phyloP scores from a whole-genome alignment of 2,329 filamentous ascomycete species.

The Tetracladium maxilliforme region DNA sequence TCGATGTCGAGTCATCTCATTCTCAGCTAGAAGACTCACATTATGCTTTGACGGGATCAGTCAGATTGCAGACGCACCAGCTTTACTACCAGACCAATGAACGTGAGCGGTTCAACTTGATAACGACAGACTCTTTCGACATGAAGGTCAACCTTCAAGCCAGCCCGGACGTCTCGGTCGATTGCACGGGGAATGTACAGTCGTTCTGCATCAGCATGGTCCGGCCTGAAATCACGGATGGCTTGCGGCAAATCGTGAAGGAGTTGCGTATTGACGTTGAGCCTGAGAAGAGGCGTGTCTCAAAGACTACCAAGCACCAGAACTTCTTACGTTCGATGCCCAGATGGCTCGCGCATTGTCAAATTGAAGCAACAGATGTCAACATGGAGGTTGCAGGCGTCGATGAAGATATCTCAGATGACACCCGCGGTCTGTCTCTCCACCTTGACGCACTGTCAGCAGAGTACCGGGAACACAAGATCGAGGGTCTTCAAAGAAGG shows the following conservation, averaged over 20 bases:
- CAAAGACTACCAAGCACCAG: conserved; percentile 33
- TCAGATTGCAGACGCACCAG: conserved; percentile 72
- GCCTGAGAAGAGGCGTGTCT: conserved; percentile 37
- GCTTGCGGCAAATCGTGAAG: conserved; percentile 77
- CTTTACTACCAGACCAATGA: conserved; percentile 88
- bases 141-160: conserved; percentile 75
- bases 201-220: conserved; percentile 84
- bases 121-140: conserved; percentile 80
- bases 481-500: conserved; percentile 46
- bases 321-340: conserved; percentile 71
- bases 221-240: conserved; percentile 82
- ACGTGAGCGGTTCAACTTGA: conserved; percentile 70
- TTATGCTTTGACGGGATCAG: conserved; percentile 71
- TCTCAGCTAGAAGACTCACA: conserved; percentile 70
- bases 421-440: conserved; percentile 69
- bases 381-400: conserved; percentile 83
- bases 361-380: conserved; percentile 77
- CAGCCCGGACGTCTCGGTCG: conserved; percentile 71
- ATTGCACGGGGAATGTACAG: conserved; percentile 65
- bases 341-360: conserved; percentile 69
- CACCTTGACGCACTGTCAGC: conserved; percentile 79
- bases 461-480: conserved; percentile 74
- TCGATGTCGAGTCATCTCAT: conserved; percentile 94
- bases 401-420: conserved; percentile 68
- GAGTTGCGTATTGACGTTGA: conserved; percentile 63